A percentile compares a stretch with the other conserved stretches of the same genome.
These are phyloP conservation scores for Cladochytrium tenue DNA, from an alignment of 371 early-diverging fungal species.

Conservation along the genomic window DNA sequence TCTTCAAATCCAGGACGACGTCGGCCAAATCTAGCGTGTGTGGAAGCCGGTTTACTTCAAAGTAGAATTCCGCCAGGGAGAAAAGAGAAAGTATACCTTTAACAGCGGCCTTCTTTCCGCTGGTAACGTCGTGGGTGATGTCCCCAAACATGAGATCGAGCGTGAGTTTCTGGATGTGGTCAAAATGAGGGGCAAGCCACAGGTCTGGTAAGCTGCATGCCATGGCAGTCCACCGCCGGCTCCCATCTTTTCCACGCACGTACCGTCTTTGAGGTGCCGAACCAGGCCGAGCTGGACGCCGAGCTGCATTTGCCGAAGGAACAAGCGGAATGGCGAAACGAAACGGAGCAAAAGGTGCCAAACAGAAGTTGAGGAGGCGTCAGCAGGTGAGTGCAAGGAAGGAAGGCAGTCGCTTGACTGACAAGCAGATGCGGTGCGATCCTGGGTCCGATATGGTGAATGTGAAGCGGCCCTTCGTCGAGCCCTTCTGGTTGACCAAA, in stretches of 20 bases:
- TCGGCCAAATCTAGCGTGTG: conserved; percentile 62
- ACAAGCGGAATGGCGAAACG: neutral
- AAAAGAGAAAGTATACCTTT: conserved; percentile 25
- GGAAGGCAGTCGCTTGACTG: conserved; percentile 1
- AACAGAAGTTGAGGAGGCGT: too few species aligned
- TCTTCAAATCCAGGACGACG: conserved; percentile 78
- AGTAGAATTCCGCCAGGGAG: neutral
- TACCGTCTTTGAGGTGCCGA: conserved; percentile 56
- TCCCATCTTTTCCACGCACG: too few species aligned
- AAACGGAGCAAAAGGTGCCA: too few species aligned
- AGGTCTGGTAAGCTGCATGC: too few species aligned
- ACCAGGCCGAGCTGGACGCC: conserved; percentile 51
- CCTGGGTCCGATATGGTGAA: conserved; percentile 87
- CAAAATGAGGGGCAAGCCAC: too few species aligned
- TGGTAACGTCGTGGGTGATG: conserved; percentile 42
- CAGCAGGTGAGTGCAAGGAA: conserved; percentile 3
- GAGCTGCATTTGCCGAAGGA: conserved; percentile 13
- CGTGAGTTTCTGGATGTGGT: conserved; percentile 46
- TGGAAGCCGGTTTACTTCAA: too few species aligned
- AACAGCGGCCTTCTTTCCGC: conserved; percentile 27
- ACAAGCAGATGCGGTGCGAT: conserved; percentile 86
- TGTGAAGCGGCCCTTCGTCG: conserved; percentile 73
- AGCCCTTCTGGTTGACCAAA: conserved; percentile 71
- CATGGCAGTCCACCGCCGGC: too few species aligned
- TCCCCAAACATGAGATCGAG: conserved; percentile 81